phyloP scores from a whole-genome alignment of 2,329 filamentous ascomycete genomes.

The Arthrobotrys pseudoclavata region DNA sequence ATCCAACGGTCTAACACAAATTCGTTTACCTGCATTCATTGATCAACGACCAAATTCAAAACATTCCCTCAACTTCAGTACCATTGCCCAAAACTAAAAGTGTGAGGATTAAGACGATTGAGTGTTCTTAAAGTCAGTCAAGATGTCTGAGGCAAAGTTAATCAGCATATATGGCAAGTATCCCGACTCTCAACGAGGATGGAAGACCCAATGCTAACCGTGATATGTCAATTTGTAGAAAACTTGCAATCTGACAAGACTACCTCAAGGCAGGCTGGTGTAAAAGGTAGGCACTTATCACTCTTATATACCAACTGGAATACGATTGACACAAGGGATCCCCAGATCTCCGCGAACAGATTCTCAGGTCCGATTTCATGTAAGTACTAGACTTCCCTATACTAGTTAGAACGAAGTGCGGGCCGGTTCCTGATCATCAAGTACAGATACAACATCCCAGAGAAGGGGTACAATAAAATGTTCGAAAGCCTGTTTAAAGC shows the following conservation, averaged over 20 bases:
- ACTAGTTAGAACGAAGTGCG: not conserved
- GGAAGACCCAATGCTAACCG: not conserved
- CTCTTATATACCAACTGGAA: not conserved
- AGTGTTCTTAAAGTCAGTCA: not conserved
- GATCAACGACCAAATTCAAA: not conserved
- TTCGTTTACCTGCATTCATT: constrained; percentile 6
- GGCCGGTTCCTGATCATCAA: constrained; percentile 57
- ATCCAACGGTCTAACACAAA: not conserved
- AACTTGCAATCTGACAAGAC: constrained; percentile 61
- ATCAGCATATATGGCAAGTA: constrained; percentile 44
- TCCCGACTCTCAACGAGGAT: not conserved
- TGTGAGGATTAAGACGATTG: not conserved
- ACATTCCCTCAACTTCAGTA: too few relatives aligned
- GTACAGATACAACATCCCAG: constrained; percentile 70
- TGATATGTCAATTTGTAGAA: constrained; percentile 39
- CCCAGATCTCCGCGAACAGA: constrained; percentile 61
- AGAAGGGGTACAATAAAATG: constrained; percentile 84
- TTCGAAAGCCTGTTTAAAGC: constrained; percentile 84
- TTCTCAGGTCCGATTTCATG: constrained; percentile 58
- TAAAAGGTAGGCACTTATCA: constrained; percentile 55
- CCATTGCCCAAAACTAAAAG: not conserved
- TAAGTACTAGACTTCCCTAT: constrained; percentile 31
- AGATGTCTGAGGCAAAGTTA: constrained; percentile 54
- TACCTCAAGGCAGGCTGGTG: constrained; percentile 57
- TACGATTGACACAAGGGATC: constrained; percentile 6